These are phyloP conservation scores for Nothomitra cinnamomea DNA, from an alignment of 2,329 filamentous ascomycete species.

Conservation along the genomic window DNA sequence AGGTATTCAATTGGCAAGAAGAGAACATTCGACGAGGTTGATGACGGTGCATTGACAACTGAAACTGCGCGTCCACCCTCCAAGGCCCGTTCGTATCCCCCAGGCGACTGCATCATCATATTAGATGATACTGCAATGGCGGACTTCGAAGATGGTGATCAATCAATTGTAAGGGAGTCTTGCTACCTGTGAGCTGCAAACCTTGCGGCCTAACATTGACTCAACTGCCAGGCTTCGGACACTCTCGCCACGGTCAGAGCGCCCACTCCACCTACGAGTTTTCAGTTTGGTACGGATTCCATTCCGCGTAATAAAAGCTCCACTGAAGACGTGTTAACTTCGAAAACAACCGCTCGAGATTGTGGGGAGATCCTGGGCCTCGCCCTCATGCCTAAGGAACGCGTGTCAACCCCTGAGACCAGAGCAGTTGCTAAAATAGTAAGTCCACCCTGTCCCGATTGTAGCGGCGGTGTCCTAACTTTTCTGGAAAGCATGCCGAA, in stretches of 20 bases:
- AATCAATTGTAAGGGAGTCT: neutral
- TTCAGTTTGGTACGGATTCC: too few species aligned
- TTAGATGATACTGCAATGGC: neutral
- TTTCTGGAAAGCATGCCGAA: conserved; percentile 9
- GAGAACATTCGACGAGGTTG: conserved; percentile 1
- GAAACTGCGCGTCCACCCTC: neutral
- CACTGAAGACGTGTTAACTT: neutral
- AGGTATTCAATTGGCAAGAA: neutral
- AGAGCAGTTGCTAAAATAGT: neutral
- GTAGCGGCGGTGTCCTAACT: neutral
- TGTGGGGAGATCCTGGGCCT: neutral
- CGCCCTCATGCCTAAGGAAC: neutral
- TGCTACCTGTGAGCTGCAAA: neutral
- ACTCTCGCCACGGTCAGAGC: neutral
- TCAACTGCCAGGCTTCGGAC: neutral
- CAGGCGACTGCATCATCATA: neutral
- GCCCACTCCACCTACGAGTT: neutral
- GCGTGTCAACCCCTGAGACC: neutral
- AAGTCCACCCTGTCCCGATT: neutral
- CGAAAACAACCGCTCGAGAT: neutral
- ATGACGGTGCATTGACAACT: neutral
- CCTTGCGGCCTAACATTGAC: neutral
- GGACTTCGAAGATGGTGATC: too few species aligned
- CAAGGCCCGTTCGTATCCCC: neutral
- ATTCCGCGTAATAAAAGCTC: too few species aligned